Base-by-base conservation (phyloP, 2,329 filamentous ascomycete genomes). In the Penicillium polonicum region DNA sequence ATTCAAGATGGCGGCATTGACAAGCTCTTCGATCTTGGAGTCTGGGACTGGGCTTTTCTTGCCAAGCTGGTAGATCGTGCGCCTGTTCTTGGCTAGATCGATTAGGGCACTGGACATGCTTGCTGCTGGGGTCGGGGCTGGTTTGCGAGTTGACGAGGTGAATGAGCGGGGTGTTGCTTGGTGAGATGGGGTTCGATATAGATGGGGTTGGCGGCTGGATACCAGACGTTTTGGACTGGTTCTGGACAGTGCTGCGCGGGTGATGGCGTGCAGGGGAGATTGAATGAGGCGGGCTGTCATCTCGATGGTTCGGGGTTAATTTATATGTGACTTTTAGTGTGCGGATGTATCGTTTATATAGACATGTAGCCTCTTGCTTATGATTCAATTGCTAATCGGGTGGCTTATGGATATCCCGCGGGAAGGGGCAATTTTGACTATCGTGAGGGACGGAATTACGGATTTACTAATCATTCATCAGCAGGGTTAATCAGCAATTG, bases 1-100 rank as follows among this genome's bases (percentile, higher is more conserved):
- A 74, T 91, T 82, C 59, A 85, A 79, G 65, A 94, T 80, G 54
- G 85, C 81, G 13, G 69, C 62, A 52, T 74, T 68, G 36, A 77
- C 72, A 31, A 77, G 67, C 48, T 71, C 68, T 49, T 74, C 69
- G 56, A 77, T 67, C 62, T 72, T 66, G 36, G 69, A 65, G 61
- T 77, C 74, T 4, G 71, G 57, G 38, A 75, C 70, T 35, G 73
- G 68, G 50, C 67, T 70, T 29, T 69, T 64, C 52, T 69, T 71
- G 53, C 69, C 70, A 25, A 77, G 69, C 21, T 69, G 49, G 61
- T 77, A 76, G 60, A 74, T 70, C 25, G 71, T 71, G 60, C 73
- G 73, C 45, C 74, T 70, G 59, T 59, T 58, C 63, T 73, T 67
- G 60, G 70, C 70, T 33, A 72, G 62, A 21, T 71, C 65, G 50